Evolutionary conservation across 805 yeast genomes (phyloP).

Genomic region (Jamesozyma lodderae): DNA sequence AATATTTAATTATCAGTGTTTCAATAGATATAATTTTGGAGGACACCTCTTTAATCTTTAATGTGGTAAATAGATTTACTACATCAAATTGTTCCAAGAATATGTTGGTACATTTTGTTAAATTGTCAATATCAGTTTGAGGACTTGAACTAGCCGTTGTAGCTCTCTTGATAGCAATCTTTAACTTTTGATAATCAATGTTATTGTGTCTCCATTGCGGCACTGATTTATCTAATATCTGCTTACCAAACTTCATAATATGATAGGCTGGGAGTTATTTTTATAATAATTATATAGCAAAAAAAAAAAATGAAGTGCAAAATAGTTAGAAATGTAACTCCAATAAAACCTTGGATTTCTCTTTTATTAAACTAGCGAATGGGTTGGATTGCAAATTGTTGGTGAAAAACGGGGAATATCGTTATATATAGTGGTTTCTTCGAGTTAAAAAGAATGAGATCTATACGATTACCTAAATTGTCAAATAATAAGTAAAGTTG

Average conservation of each 20-base stretch:
- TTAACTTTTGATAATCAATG: conserved; percentile 72
- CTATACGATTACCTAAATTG: no score
- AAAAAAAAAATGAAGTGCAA: no score
- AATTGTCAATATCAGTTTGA: neutral
- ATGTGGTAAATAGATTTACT: conserved; percentile 21
- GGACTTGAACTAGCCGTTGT: conserved; percentile 29
- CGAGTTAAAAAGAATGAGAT: no score
- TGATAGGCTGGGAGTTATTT: no score
- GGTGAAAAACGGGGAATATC: no score
- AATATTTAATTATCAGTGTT: conserved; percentile 15
- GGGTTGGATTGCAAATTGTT: no score
- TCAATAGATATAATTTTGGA: conserved; percentile 24
- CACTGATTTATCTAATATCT: conserved; percentile 62
- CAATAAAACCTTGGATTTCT: no score
- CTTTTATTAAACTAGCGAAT: no score
- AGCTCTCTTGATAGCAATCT: conserved; percentile 50
- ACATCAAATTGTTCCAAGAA: conserved; percentile 21
- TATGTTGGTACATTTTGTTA: conserved; percentile 2
- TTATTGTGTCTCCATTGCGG: conserved; percentile 85
- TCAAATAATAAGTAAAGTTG: no score
- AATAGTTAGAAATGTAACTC: no score
- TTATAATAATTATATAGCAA: no score
- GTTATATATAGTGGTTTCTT: no score
- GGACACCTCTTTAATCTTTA: conserved; percentile 26
- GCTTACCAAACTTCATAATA: conserved; percentile 79